phyloP scores from a whole-genome alignment of 176 grass and related monocot species.

The Puya raimondii region DNA sequence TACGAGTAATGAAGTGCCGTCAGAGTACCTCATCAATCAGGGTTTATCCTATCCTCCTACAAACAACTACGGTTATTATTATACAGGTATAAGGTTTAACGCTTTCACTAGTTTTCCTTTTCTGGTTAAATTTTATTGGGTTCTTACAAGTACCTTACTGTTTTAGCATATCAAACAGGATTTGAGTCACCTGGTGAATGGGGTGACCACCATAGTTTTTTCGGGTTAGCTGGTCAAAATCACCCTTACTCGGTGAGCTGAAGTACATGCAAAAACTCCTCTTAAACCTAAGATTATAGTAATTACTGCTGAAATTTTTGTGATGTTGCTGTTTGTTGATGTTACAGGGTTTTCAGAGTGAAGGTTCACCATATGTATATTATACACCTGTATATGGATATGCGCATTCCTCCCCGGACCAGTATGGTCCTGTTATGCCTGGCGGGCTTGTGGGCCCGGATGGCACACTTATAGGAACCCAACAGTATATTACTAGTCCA shows the following conservation, averaged over 20 bases:
- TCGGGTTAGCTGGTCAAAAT: conserved; percentile 58
- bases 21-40: conserved; percentile 47
- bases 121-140: background rate
- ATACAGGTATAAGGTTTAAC: conserved; percentile 28
- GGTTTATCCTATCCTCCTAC: conserved; percentile 47
- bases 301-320: conserved; percentile 1
- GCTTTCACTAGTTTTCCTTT: background rate
- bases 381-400: conserved; percentile 63
- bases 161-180: conserved; percentile 21
- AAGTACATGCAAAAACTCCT: background rate
- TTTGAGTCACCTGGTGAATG: conserved; percentile 44
- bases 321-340: conserved; percentile 7
- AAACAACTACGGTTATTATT: conserved; percentile 43
- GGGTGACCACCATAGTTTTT: conserved; percentile 34
- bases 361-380: conserved; percentile 50
- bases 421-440: conserved; percentile 34
- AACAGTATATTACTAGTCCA: conserved; percentile 34
- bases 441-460: conserved; percentile 29
- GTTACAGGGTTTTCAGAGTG: conserved; percentile 39
- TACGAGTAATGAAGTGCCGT: conserved; percentile 25
- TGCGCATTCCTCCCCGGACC: conserved; percentile 41
- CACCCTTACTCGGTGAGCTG: conserved; percentile 26
- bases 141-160: background rate
- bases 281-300: background rate
- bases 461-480: conserved; percentile 28